Base-by-base conservation (phyloP, 164 flowering plant species). In the Aristolochia contorta region DNA sequence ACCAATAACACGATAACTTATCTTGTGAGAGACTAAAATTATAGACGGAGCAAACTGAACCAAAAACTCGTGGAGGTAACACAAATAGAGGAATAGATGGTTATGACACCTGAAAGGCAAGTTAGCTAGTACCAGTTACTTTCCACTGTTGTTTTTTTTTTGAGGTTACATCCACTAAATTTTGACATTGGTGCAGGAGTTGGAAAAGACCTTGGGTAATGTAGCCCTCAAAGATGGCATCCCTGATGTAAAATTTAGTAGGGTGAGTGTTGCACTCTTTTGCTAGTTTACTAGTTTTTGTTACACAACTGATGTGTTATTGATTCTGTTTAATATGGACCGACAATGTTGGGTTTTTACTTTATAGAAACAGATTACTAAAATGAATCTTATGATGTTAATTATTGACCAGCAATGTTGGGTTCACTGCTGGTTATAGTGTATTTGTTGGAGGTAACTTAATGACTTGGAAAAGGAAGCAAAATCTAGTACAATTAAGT, bases 181-280 rank as follows among this genome's bases (percentile, higher is more conserved):
- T 49, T 59, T 18, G 20, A 32, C 59, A 53, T 8, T 37, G 43
- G 19, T 75, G 59, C 78, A 93, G 98, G 98, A 93, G 60, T 78
- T 93, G 79, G 89, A 89, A 70, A 74, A 82, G 73, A 69, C 90
- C 47, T 66, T 93, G 71, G 96, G 89, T 56, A 89, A 87, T 73
- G 91, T 93, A 32, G 84, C 76, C 64, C 69, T 78, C 57, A 79
- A 71, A 65, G 84, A 82, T 69, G 98, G 97, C 69, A 82, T 87
- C 70, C 97, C 97, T 63, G 89, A 87, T 78, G 75, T 89, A 71
- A 89, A 93, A 80, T 93, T 89, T 75, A 93, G 97, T 69, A 76
- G 71, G 86, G 98, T 89, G 63, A 82, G 87, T 64, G 57, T 56
- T 27, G 16, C 63, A 20, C 50, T 53, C 51, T 56, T 70, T 22